A percentile compares a stretch with the other conserved stretches of the same genome.
Conservation (phyloP, 1,284 basidiomycete genomes). For the Lentinus polychrous region DNA sequence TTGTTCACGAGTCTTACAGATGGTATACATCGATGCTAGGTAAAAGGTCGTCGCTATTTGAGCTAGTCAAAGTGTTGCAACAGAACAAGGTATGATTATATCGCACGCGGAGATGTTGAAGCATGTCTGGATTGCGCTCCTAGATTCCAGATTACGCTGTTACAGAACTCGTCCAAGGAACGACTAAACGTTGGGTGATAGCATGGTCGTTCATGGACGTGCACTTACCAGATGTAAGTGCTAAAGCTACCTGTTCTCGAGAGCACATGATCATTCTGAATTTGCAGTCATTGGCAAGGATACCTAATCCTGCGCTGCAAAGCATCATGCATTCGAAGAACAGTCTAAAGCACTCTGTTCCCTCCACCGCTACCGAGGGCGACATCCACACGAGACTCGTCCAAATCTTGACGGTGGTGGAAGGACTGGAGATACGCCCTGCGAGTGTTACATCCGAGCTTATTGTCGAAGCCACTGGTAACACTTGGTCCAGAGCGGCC, state of each 20-base stretch:
- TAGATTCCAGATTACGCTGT: slow-evolving; percentile 84
- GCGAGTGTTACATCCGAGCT: slow-evolving; percentile 20
- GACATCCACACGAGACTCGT: too few relatives aligned
- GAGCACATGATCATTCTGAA: slow-evolving; percentile 2
- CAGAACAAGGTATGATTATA: slow-evolving; percentile 43
- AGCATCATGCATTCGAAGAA: slow-evolving; percentile 50
- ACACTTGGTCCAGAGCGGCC: slow-evolving; percentile 76
- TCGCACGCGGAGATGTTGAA: background rate
- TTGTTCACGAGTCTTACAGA: slow-evolving; percentile 28
- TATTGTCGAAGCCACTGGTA: slow-evolving; percentile 36
- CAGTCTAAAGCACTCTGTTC: slow-evolving; percentile 33
- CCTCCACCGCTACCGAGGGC: too few relatives aligned
- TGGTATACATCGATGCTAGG: slow-evolving; percentile 95
- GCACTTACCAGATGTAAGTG: slow-evolving; percentile 71
- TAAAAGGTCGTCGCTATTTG: slow-evolving; percentile 67
- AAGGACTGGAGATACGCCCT: too few relatives aligned
- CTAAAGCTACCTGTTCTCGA: background rate
- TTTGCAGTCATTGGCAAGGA: slow-evolving; percentile 42
- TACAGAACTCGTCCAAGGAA: slow-evolving; percentile 77
- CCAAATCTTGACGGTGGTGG: too few relatives aligned
- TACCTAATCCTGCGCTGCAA: slow-evolving; percentile 37
- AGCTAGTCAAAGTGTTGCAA: slow-evolving; percentile 54
- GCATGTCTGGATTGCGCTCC: background rate
- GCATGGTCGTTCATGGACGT: slow-evolving; percentile 72
- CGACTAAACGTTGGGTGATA: slow-evolving; percentile 84